Conservation (phyloP, 177 flowering plant genomes). For the Telopea speciosissima region DNA sequence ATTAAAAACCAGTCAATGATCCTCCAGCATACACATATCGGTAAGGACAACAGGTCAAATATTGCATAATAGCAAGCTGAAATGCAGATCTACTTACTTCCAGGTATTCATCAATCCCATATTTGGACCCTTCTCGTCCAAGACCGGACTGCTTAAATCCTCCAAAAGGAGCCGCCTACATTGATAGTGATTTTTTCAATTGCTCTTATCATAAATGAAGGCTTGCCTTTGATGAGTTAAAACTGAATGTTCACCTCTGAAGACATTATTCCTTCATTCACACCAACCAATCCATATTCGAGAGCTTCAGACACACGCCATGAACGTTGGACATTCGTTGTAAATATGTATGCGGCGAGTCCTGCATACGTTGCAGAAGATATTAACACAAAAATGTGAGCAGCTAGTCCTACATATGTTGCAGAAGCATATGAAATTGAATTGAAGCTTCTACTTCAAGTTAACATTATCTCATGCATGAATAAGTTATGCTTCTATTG, state of each 20-base stretch:
- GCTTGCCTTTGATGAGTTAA: neutral
- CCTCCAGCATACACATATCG: constrained; percentile 79
- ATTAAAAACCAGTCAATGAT: constrained; percentile 28
- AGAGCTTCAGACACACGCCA: constrained; percentile 98
- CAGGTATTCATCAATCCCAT: constrained; percentile 87
- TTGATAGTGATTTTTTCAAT: neutral
- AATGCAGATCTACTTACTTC: constrained; percentile 44
- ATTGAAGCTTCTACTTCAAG: neutral
- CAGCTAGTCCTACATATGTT: neutral
- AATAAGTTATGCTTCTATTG: neutral
- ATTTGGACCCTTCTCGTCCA: constrained; percentile 96
- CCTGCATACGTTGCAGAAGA: constrained; percentile 36
- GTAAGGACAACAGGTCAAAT: constrained; percentile 34
- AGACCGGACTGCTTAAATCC: constrained; percentile 95
- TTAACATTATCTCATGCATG: neutral
- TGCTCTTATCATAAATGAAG: neutral
- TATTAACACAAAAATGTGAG: neutral
- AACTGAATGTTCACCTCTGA: constrained; percentile 54
- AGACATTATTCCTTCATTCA: constrained; percentile 90
- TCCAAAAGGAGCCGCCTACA: constrained; percentile 97
- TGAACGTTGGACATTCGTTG: constrained; percentile 66
- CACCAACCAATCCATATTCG: constrained; percentile 93
- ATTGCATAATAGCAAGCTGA: neutral
- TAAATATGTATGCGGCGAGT: constrained; percentile 83
- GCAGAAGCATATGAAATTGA: neutral